A percentile compares a stretch with the other conserved stretches of the same genome.
phyloP scores from a whole-genome alignment of 2,329 filamentous ascomycete genomes.

The Aspergillus costaricaensis region DNA sequence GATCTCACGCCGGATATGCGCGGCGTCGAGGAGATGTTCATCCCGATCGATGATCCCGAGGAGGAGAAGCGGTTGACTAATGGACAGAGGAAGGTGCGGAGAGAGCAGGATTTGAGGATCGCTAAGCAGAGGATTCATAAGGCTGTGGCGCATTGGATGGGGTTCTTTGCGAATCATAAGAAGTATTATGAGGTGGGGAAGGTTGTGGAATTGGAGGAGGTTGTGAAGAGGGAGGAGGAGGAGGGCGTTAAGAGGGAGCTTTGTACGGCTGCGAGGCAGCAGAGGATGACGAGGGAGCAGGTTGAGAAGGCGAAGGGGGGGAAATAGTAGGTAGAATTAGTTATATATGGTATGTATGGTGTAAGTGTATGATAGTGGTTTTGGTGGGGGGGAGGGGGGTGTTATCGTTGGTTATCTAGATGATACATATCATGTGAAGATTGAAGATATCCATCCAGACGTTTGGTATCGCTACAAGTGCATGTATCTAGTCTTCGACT shows the following conservation, averaged over 20 bases:
- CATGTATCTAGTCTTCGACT: too few relatives aligned
- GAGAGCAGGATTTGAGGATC: slow-evolving; percentile 63
- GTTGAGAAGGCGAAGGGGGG: background rate
- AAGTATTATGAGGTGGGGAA: slow-evolving; percentile 81
- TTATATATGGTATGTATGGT: slow-evolving; percentile 5
- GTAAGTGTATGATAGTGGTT: background rate
- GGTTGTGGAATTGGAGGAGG: slow-evolving; percentile 55
- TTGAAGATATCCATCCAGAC: too few relatives aligned
- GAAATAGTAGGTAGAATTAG: slow-evolving; percentile 2
- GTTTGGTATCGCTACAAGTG: too few relatives aligned
- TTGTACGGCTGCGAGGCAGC: slow-evolving; percentile 70
- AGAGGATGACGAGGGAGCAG: slow-evolving; percentile 56
- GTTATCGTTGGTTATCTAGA: background rate
- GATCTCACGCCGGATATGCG: slow-evolving; percentile 82
- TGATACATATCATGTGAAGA: too few relatives aligned
- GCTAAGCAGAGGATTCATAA: slow-evolving; percentile 67
- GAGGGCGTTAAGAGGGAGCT: slow-evolving; percentile 58
- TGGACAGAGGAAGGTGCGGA: slow-evolving; percentile 52
- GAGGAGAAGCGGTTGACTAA: slow-evolving; percentile 34
- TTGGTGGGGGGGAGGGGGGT: background rate
- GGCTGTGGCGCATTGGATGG: slow-evolving; percentile 76
- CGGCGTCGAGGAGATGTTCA: slow-evolving; percentile 83
- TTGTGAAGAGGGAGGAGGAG: slow-evolving; percentile 45
- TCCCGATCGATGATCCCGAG: slow-evolving; percentile 64
- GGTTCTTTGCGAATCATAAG: slow-evolving; percentile 76